Evolutionary conservation across 352 stramenopile species (phyloP), one percentile per base, ranked within the genome.

Genomic region (Pythium phragmiticola): DNA sequence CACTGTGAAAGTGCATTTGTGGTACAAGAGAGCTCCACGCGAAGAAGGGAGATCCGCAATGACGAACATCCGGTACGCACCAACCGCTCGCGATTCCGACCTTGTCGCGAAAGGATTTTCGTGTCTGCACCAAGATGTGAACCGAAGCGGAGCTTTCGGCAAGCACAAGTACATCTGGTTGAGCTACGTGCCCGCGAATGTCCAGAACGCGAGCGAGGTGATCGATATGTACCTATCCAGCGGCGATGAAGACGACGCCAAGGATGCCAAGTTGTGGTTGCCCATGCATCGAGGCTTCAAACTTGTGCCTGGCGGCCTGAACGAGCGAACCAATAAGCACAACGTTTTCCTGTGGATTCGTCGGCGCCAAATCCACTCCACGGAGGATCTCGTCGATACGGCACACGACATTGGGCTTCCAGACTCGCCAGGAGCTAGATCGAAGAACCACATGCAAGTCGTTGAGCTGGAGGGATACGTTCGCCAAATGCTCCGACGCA

Each of bases 121-220:
- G 1, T 91, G 82, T 41, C 61, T 94, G n/a, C 73, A 87, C 39
- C 83, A 92, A 60, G 78, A 92, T 60, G 71, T 92, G 17, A 87
- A 87, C 52, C 68, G 78, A 33, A 75, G 70, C 14, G 81, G 81
- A 8, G 57, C 71, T 4, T 92, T 92, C 48, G 80, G 79, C 6
- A 88, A 88, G 54, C 81, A 84, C 61, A 89, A 87, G 67, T 92
- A 87, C 60, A 87, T 92, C 39, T 92, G 83, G 83, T 68, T 83
- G 3, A 89, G 75, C 46, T 75, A 86, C 39, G 75, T 84, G 13
- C 71, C 77, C 12, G 57, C 83, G 7, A 77, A 63, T 42, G 70
- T 65, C 2, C 79, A 82, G 60, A 78, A 77, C 42, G 70, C 56
- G 11, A 90, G 75, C 46, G 83, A 92, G 46, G 30, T 92, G 13